A percentile compares a stretch with the other conserved stretches of the same genome.
phyloP scores from a whole-genome alignment of 345 rosid species.

The Xanthoceras sorbifolium region DNA sequence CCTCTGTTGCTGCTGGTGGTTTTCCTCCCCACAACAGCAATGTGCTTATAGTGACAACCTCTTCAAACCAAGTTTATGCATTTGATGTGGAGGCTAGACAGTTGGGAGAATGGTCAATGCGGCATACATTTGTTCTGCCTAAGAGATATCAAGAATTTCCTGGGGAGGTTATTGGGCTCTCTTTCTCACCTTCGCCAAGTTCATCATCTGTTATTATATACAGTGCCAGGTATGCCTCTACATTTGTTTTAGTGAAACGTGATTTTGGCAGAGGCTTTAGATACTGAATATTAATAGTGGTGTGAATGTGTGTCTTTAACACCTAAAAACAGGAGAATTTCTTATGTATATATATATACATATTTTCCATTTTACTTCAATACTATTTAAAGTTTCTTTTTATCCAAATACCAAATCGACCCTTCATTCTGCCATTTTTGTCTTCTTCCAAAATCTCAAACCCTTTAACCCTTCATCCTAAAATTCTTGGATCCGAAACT shows the following conservation, averaged over 20 bases:
- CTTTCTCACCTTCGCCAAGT: slow-evolving; percentile 62
- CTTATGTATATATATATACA: too few species aligned
- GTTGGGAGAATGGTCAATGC: slow-evolving; percentile 86
- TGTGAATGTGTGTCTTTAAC: not conserved
- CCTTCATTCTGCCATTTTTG: not conserved
- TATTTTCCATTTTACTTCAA: too few species aligned
- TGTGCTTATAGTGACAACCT: slow-evolving; percentile 75
- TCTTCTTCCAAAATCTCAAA: not conserved
- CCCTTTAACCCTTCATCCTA: not conserved
- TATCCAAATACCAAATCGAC: not conserved
- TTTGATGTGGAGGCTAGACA: slow-evolving; percentile 91
- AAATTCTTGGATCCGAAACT: not conserved
- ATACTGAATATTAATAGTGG: not conserved
- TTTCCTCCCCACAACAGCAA: slow-evolving; percentile 73
- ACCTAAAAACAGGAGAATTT: not conserved
- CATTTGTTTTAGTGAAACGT: not conserved
- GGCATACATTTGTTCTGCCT: slow-evolving; percentile 59
- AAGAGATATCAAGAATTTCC: slow-evolving; percentile 92
- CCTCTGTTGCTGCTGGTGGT: slow-evolving; percentile 90
- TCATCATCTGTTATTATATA: slow-evolving; percentile 66
- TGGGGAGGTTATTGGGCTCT: slow-evolving; percentile 89
- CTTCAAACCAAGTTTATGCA: slow-evolving; percentile 79
- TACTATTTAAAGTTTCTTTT: too few species aligned
- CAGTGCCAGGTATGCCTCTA: slow-evolving; percentile 72
- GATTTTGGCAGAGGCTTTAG: not conserved